Base-by-base conservation (phyloP, 2,329 filamentous ascomycete genomes). In the Paraphaeosphaeria sporulosa region DNA sequence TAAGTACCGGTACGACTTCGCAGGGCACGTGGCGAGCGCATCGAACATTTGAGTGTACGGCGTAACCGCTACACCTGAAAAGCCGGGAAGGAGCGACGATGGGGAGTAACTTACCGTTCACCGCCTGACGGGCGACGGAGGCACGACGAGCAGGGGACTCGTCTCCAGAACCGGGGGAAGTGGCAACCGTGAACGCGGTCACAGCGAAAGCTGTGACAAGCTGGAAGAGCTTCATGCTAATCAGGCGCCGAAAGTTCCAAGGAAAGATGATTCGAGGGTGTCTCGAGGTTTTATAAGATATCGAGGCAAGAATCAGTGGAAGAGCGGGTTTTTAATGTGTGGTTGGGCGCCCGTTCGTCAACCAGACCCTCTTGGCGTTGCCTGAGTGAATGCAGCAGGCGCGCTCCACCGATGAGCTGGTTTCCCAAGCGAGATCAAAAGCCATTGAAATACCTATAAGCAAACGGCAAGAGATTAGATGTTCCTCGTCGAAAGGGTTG, bases 151-250 rank as follows among this genome's bases (percentile, higher is more conserved):
- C 25, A 8, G 34, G 34, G 17, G 1, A 17, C 5, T 51, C 48
- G 13, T 13, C 15, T 8, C 8, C 30, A 17, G 44, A 23, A 19
- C 12, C 27, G 12, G 30, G 32, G 27, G 49, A 19, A 36, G 30
- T 27, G 36, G 36, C 50, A 32, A 43, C 36, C 19, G 43, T 32
- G 50, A 55, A 13, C n/a, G 50, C 57, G 13, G 50, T 23, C 2
- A 43, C 13, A 13, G 44, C 36, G 19, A 36, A 4, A 17, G 25
- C 50, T 15, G 30, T 15, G 12, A 46, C 25, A 43, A 59, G 50
- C 34, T 38, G 42, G 32, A 55, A 23, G 46, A 59, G 51, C 57
- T 59, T 55, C 57, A 55, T 59, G 34, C 10, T 57, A 38, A 51
- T 32, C 8, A 17, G 40, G 17, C 4, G 44, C 34, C 17, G 21